phyloP scores from a whole-genome alignment of 257 asterid genomes.

The Nicotiana obtusifolia region DNA sequence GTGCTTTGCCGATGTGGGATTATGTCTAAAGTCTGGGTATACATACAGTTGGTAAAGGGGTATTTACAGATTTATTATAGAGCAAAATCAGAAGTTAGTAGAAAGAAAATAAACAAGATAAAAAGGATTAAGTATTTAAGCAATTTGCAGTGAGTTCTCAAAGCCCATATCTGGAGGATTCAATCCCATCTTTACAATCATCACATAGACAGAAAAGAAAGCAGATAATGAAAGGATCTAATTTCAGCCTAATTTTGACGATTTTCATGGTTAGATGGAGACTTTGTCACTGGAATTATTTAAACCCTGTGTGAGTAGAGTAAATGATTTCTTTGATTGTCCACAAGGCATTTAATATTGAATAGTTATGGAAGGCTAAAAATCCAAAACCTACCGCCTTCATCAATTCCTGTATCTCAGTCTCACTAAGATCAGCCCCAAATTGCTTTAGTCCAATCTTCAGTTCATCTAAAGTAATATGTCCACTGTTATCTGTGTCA shows the following conservation, averaged over 20 bases:
- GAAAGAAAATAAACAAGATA: neutral
- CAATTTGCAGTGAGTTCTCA: neutral
- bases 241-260: slow-evolving; percentile 2
- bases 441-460: slow-evolving; percentile 26
- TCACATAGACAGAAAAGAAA: neutral
- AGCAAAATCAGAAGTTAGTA: neutral
- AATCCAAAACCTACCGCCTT: slow-evolving; percentile 19
- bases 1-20: too few species aligned
- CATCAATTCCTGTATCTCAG: slow-evolving; percentile 23
- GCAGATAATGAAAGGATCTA: neutral
- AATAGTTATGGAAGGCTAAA: neutral
- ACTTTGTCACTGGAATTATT: neutral
- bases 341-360: neutral
- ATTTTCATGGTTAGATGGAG: neutral
- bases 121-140: neutral
- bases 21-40: too few species aligned
- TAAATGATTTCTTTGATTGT: neutral
- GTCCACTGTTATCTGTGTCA: slow-evolving; percentile 25
- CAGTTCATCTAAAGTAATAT: slow-evolving; percentile 28
- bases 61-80: neutral
- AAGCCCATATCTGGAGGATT: neutral
- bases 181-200: neutral
- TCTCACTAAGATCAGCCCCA: slow-evolving; percentile 25
- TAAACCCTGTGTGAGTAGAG: neutral
- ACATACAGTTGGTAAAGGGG: neutral